Percentiles rank a stretch among this genome's conserved stretches.
phyloP scores from a whole-genome alignment of 2,329 filamentous ascomycete genomes.

The Fonsecaea nubica region DNA sequence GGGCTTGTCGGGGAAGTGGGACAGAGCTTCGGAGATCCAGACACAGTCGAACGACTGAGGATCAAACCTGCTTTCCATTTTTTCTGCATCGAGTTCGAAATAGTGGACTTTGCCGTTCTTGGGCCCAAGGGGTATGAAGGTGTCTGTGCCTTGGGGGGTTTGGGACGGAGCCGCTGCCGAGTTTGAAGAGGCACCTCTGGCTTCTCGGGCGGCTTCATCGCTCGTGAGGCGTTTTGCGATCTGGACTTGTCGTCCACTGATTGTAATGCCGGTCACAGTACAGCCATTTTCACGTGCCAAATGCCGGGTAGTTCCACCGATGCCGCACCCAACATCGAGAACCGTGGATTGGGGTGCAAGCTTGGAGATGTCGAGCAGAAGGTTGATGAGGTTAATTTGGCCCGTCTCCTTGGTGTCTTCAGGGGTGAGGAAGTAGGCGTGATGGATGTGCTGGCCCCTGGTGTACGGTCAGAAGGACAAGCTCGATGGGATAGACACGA shows the following conservation, averaged over 20 bases:
- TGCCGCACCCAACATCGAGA: slow-evolving; percentile 67
- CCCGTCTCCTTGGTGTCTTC: slow-evolving; percentile 64
- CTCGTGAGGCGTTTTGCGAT: slow-evolving; percentile 61
- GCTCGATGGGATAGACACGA: slow-evolving; percentile 2
- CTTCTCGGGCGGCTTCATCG: slow-evolving; percentile 35
- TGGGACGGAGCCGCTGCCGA: background rate
- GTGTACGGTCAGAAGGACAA: slow-evolving; percentile 9
- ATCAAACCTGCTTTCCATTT: slow-evolving; percentile 62
- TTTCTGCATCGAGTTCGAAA: slow-evolving; percentile 67
- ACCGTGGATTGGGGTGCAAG: slow-evolving; percentile 50
- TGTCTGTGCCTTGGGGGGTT: slow-evolving; percentile 41
- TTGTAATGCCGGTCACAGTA: slow-evolving; percentile 65
- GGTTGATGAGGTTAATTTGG: slow-evolving; percentile 63
- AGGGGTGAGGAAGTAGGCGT: slow-evolving; percentile 63
- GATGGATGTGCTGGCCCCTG: slow-evolving; percentile 69
- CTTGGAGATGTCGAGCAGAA: slow-evolving; percentile 59
- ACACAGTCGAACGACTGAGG: slow-evolving; percentile 59
- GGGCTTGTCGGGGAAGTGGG: slow-evolving; percentile 65
- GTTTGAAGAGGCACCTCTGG: background rate
- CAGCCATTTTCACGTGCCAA: slow-evolving; percentile 61
- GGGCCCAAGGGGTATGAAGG: slow-evolving; percentile 50
- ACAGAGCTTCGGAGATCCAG: slow-evolving; percentile 68
- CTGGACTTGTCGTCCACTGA: slow-evolving; percentile 65
- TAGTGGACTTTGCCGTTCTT: slow-evolving; percentile 57
- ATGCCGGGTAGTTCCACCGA: slow-evolving; percentile 65